A percentile compares a stretch with the other conserved stretches of the same genome.
These are phyloP conservation scores for Phytophthora kernoviae DNA, from an alignment of 352 stramenopile species.

Conservation along the genomic window DNA sequence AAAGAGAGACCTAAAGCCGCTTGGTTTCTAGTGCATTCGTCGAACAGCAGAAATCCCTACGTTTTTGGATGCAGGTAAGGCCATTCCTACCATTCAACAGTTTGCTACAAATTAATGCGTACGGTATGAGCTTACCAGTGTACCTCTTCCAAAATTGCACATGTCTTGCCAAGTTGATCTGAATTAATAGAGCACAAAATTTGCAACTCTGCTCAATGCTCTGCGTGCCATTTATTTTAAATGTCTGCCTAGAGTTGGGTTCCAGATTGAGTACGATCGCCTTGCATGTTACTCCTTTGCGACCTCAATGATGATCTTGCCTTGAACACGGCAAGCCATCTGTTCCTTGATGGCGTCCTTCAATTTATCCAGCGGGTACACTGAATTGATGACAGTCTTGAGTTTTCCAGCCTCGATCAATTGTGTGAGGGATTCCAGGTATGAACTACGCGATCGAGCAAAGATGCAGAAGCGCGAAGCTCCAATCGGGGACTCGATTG, in stretches of 20 bases:
- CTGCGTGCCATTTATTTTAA: too few species aligned
- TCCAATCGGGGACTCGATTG: constrained; percentile 52
- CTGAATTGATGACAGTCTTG: constrained; percentile 21
- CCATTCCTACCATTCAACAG: neutral
- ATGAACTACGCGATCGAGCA: constrained; percentile 13
- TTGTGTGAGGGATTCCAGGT: constrained; percentile 40
- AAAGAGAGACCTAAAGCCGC: neutral
- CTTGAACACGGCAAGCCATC: constrained; percentile 45
- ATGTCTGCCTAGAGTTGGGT: neutral
- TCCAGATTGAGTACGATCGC: too few species aligned
- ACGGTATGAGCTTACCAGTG: neutral
- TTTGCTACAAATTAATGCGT: neutral
- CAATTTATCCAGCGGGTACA: constrained; percentile 43
- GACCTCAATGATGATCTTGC: constrained; percentile 62
- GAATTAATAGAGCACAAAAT: too few species aligned
- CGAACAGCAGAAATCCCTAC: neutral
- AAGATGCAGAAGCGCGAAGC: constrained; percentile 32
- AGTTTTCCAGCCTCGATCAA: constrained; percentile 45
- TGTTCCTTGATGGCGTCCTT: constrained; percentile 43
- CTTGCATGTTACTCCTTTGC: constrained; percentile 14
- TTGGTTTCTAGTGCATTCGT: too few species aligned
- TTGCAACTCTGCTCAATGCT: too few species aligned
- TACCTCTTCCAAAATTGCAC: constrained; percentile 31
- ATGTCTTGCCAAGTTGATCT: constrained; percentile 7
- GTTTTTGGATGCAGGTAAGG: neutral